These are phyloP conservation scores for Xylariales sp. DNA, from an alignment of 2,329 filamentous ascomycete species.

Conservation along the genomic window DNA sequence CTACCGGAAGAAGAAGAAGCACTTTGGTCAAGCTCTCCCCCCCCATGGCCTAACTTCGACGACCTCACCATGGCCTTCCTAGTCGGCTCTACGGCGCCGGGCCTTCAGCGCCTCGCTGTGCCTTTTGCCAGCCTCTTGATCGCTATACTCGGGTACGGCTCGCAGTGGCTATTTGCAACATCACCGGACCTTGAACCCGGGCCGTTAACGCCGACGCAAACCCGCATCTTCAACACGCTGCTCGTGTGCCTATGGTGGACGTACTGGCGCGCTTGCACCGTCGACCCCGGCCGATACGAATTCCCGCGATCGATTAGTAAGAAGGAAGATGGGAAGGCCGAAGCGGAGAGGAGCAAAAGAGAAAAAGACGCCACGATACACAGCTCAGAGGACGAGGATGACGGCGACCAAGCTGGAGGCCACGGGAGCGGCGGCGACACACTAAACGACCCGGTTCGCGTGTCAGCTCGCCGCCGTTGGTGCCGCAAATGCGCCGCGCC, in stretches of 20 bases:
- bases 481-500: slow-evolving; percentile 80
- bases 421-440: slow-evolving; percentile 5
- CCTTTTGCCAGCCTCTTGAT: slow-evolving; percentile 75
- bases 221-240: slow-evolving; percentile 73
- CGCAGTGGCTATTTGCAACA: slow-evolving; percentile 76
- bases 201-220: slow-evolving; percentile 67
- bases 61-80: slow-evolving; percentile 48
- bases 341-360: slow-evolving; percentile 41
- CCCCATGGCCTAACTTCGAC: slow-evolving; percentile 33
- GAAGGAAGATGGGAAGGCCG: slow-evolving; percentile 2
- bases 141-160: slow-evolving; percentile 75
- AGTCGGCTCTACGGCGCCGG: slow-evolving; percentile 46
- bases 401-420: slow-evolving; percentile 10
- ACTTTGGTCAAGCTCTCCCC: neutral
- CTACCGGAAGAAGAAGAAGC: neutral
- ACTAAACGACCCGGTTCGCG: slow-evolving; percentile 11
- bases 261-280: slow-evolving; percentile 71
- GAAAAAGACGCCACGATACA: slow-evolving; percentile 42
- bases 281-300: slow-evolving; percentile 67
- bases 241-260: slow-evolving; percentile 74
- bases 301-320: slow-evolving; percentile 50
- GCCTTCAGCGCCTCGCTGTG: slow-evolving; percentile 70
- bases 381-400: slow-evolving; percentile 44
- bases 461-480: slow-evolving; percentile 60
- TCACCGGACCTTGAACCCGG: slow-evolving; percentile 69